Evolutionary conservation across 371 early-diverging fungal species (phyloP), one percentile per base, ranked within the genome.

Genomic region (Apophysomyces variabilis): DNA sequence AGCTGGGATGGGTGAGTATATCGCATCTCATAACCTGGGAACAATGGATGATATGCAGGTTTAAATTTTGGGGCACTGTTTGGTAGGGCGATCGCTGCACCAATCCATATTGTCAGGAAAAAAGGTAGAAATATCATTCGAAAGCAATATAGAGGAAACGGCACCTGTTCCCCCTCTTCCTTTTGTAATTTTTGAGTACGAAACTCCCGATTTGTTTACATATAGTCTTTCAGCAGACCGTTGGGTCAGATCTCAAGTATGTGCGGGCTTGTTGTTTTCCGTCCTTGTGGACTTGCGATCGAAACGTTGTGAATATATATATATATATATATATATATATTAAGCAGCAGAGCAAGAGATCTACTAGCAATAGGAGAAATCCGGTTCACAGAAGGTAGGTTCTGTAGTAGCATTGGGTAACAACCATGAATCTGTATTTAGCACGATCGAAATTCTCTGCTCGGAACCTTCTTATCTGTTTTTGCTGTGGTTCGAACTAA

Each of bases 11-110:
- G 89, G 68, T 89, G 76, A 78, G 85, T 91, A 65, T 89, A 83
- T 61, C 93, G 88, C 67, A 94, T 72, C 63, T 86, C 78, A 77
- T 90, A 89, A 58, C 88, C 83, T 14, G 92, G 90, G 72, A 93
- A 89, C 26, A 86, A 85, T 63, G 80, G 79, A 68, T 86, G 87
- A 1, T 75, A 72, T 21, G 54, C 54, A 21, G 54, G 35, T 50
- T 50, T 32, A 26, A 50, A 50, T 9, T 50, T 26, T 9, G 54
- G 21, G 9, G 54, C 21, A 21, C 16, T 50, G 21, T 50, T n/a
- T 50, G 54, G 54, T 4, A 50, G 32, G 5, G 54, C 54, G 1
- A 5, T 11, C 21, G 21, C 54, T 16, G 54, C 54, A 50, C 54
- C 21, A 9, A 21, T 11, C 18, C 16, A 7, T 21, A 18, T 21